Conservation (phyloP, 495 filamentous ascomycete genomes). For the Lasiosphaeris hirsuta region DNA sequence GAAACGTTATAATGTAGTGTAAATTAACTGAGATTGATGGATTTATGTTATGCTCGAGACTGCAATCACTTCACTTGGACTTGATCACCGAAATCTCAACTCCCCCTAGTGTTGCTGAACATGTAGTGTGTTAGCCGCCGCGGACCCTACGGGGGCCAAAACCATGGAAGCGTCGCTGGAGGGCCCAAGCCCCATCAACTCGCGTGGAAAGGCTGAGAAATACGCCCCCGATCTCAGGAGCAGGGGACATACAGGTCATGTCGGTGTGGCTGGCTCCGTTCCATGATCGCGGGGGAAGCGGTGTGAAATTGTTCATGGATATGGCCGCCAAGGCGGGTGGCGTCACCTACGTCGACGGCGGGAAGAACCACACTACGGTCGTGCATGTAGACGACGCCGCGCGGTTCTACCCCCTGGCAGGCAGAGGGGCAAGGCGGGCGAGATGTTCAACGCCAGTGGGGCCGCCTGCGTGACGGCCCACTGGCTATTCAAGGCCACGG, state of each 20-base stretch:
- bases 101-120: too few relatives aligned
- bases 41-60: too few relatives aligned
- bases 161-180: conserved; percentile 32
- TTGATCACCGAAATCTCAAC: too few relatives aligned
- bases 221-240: conserved; percentile 23
- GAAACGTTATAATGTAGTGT: too few relatives aligned
- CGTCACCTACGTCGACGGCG: conserved; percentile 24
- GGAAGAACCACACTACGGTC: conserved; percentile 19
- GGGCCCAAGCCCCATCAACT: conserved; percentile 19
- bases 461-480: conserved; percentile 26
- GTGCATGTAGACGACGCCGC: conserved; percentile 46
- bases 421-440: conserved; percentile 19
- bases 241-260: conserved; percentile 31
- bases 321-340: conserved; percentile 21
- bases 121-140: too few relatives aligned
- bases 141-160: conserved; percentile 31
- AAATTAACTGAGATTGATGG: too few relatives aligned
- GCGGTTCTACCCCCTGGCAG: conserved; percentile 36
- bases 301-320: conserved; percentile 27
- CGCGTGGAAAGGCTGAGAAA: conserved; percentile 25
- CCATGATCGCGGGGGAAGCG: conserved; percentile 41
- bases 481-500: conserved; percentile 24
- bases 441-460: conserved; percentile 30
- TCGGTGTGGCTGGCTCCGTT: conserved; percentile 39
- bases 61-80: too few relatives aligned